Base-by-base conservation (phyloP, 192 early-diverging fungal genomes). In the Coemansia sp. region DNA sequence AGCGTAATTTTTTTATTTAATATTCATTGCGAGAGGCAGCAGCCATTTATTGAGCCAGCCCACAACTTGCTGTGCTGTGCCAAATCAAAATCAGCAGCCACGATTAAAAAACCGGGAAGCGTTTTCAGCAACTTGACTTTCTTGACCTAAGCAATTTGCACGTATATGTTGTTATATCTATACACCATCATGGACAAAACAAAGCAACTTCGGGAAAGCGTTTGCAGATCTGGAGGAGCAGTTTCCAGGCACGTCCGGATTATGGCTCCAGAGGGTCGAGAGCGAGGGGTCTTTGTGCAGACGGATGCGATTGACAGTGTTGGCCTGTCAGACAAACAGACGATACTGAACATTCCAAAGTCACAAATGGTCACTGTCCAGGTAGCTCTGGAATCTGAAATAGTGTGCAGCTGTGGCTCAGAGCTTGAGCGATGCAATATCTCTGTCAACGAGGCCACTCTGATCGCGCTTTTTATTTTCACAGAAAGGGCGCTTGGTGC, bases 391-490 rank as follows among this genome's bases (percentile, higher is more conserved):
- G 18, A 34, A 4, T 74, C 72, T 3, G 68, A 74, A 1, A 60
- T 79, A 28, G 72, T 74, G 8, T 17, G 59, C 12, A 38, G 12
- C 15, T 79, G 77, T 56, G 35, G 41, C 56, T 55, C 36, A 6
- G 33, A 34, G 55, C 61, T 70, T 1, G 54, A 45, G 22, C 39
- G 17, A 5, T 45, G 28, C 35, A 35, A 12, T 17, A 55, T 36
- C 34, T 39, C 43, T 0, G 18, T 33, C 45, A 61, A 51, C 22
- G 72, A 74, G 14, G 34, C 66, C 0, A 53, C 64, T 2, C 48
- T 60, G 35, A 45, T 79, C 48, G 56, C 77, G 39, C 72, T 79
- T 4, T 71, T 79, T 56, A 34, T 79, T 14, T 48, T 74, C 34
- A 65, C 72, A 2, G 72, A 79, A 51, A 51, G 57, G 14, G 77